phyloP scores from a whole-genome alignment of 768 basidiomycete species.

The Daedaleopsis sinensis region DNA sequence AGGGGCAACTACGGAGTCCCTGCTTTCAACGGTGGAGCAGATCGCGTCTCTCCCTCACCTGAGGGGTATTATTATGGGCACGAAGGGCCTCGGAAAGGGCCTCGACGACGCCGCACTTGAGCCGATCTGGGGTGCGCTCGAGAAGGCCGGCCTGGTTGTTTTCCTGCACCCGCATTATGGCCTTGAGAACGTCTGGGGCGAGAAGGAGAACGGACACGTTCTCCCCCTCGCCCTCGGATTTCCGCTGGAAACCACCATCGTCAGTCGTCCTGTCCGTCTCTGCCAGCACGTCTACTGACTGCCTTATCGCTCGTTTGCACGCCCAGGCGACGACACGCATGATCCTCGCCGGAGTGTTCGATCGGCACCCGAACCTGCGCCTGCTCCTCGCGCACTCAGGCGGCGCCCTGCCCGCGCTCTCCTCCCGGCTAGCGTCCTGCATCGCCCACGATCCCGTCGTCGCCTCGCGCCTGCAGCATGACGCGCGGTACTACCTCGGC shows the following conservation, averaged over 20 bases:
- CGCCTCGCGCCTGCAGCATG: constrained; percentile 72
- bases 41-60: constrained; percentile 67
- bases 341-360: constrained; percentile 80
- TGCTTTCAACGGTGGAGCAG: constrained; percentile 69
- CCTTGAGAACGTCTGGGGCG: constrained; percentile 76
- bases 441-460: constrained; percentile 85
- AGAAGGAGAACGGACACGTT: constrained; percentile 82
- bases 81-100: constrained; percentile 74
- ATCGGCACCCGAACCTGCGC: constrained; percentile 74
- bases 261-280: constrained; percentile 40
- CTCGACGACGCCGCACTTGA: constrained; percentile 80
- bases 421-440: constrained; percentile 83
- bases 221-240: constrained; percentile 87
- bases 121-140: constrained; percentile 81
- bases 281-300: background rate
- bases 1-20: constrained; percentile 51
- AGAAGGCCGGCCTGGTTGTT: constrained; percentile 67
- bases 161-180: constrained; percentile 91
- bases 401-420: constrained; percentile 80
- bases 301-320: background rate
- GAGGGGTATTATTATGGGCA: constrained; percentile 82
- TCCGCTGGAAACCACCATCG: constrained; percentile 88
- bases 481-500: constrained; percentile 83
- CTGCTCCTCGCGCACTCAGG: constrained; percentile 88
- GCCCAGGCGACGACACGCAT: constrained; percentile 70